Conservation (phyloP, 371 early-diverging fungal species). For the Parasitella parasitica region DNA sequence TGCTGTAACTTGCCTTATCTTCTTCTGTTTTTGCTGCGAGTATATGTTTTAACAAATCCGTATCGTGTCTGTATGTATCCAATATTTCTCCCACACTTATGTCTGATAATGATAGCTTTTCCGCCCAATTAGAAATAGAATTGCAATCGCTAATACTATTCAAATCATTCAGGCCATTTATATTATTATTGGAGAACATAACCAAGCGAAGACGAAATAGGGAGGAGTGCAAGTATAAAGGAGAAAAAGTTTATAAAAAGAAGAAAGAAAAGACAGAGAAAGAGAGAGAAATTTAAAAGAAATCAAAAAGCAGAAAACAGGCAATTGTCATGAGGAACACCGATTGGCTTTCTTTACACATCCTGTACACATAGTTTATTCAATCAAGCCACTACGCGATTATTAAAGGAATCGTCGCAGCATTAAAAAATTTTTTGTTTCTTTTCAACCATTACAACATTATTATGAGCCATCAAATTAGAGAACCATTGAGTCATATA, state of each 20-base stretch:
- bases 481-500: constrained; percentile 15
- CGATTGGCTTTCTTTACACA: neutral
- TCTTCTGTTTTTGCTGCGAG: constrained; percentile 55
- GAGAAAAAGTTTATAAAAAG: neutral
- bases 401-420: neutral
- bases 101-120: constrained; percentile 29
- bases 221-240: neutral
- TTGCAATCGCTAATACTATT: constrained; percentile 1
- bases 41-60: constrained; percentile 51
- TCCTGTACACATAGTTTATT: neutral
- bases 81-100: constrained; percentile 49
- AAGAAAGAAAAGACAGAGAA: constrained; percentile 6
- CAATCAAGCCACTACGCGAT: neutral
- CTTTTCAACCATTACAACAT: neutral
- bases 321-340: neutral
- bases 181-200: constrained; percentile 3
- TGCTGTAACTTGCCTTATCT: constrained; percentile 42
- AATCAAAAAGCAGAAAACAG: constrained; percentile 1
- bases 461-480: constrained; percentile 3
- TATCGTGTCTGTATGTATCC: constrained; percentile 47
- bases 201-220: constrained; percentile 2
- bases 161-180: neutral
- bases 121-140: neutral
- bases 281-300: constrained; percentile 2
- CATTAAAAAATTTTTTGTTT: neutral